Base-by-base conservation (phyloP, 331 rosid genomes). In the Arachis monticola region DNA sequence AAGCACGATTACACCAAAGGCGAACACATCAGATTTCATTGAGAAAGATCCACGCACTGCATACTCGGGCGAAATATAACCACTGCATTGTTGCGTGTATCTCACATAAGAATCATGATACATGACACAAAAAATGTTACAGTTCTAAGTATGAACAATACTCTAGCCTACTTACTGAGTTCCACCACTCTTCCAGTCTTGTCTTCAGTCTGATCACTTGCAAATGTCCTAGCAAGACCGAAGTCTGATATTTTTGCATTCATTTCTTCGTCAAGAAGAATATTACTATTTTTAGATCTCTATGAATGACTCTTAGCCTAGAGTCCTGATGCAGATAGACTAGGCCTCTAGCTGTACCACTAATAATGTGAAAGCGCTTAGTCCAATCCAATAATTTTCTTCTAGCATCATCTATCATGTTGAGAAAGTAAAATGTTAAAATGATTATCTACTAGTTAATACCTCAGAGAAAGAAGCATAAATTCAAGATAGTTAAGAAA, bases 241-340 rank as follows among this genome's bases (percentile, higher is more conserved):
- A 83, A 83, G 52, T 83, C 79, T 66, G 83, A 83, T 68, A 83
- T 83, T 67, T 79, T 83, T 22, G 82, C 70, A 32, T 75, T 76
- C 82, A 79, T 79, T 8, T 76, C 41, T 22, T 58, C 10, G 46
- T 83, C 86, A 5, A 83, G 73, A 70, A 83, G 77, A 50, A 83
- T 47, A 64, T 79, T 79, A 42, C 79, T 72, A 0, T 57, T 72
- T 79, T 79, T 8, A 79, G 2, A 22, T 79, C 64, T 65, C 78
- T 65, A 0, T 79, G 74, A 0, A 79, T 72, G 0, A 79, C 64
- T 11, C 78, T 73, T 14, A 79, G 31, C 51, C 82, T 79, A 11
- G 82, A 79, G 7, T 79, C 74, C 46, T 72, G 78, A 72, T 79
- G 82, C 57, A 79, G 82, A 65, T 79, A 79, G 1, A 79, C 47